A percentile compares a stretch with the other conserved stretches of the same genome.
Evolutionary conservation across 1,284 basidiomycete genomes (phyloP).

Genomic region (Cutaneotrichosporon cutaneum): DNA sequence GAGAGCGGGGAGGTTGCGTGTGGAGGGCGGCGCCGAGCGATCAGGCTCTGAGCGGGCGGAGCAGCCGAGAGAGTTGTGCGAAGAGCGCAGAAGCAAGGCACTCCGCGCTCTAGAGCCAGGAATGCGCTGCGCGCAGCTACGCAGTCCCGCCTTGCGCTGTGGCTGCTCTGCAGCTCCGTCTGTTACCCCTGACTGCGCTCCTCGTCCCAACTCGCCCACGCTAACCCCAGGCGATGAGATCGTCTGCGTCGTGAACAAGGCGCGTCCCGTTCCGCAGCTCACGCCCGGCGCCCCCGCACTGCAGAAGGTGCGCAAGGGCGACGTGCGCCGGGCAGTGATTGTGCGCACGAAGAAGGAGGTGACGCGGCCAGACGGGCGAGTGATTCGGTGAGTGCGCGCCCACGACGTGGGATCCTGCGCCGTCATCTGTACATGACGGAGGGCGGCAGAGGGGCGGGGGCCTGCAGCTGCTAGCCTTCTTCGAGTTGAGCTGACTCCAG

Average conservation of each 20-base stretch:
- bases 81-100: too few relatives aligned
- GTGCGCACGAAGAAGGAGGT: constrained; percentile 68
- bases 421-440: too few relatives aligned
- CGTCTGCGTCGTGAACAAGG: constrained; percentile 91
- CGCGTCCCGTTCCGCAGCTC: constrained; percentile 66
- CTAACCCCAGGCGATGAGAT: constrained; percentile 82
- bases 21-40: too few relatives aligned
- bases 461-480: neutral
- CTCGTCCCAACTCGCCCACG: neutral
- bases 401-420: too few relatives aligned
- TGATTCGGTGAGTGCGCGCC: constrained; percentile 40
- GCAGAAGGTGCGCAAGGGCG: constrained; percentile 81
- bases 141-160: too few relatives aligned
- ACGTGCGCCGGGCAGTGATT: constrained; percentile 90
- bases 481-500: constrained; percentile 49
- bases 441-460: neutral
- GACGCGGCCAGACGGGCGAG: constrained; percentile 45
- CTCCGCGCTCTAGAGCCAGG: too few relatives aligned
- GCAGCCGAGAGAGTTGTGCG: too few relatives aligned
- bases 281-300: constrained; percentile 50
- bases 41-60: too few relatives aligned
- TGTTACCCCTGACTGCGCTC: too few relatives aligned
- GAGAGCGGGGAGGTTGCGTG: neutral
- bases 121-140: too few relatives aligned
- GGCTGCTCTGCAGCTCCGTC: too few relatives aligned